Evolutionary conservation across 805 yeast genomes (phyloP).

Genomic region (Sugiyamaella smithiae): DNA sequence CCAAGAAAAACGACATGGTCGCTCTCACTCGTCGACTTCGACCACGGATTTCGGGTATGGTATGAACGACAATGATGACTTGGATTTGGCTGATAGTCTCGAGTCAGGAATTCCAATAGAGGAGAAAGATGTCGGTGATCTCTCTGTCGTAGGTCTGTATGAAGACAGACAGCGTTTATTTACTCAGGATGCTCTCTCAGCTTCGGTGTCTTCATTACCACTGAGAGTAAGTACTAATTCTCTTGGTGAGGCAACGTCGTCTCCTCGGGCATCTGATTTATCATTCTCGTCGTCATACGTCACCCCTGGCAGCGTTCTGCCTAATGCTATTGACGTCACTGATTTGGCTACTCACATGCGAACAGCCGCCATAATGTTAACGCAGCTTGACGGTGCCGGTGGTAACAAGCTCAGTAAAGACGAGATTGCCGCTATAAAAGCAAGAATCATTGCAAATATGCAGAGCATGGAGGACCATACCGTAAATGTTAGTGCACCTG

Average conservation of each 20-base stretch:
- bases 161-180: constrained; percentile 15
- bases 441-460: constrained; percentile 69
- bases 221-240: constrained; percentile 1
- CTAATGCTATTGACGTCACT: constrained; percentile 37
- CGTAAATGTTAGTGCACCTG: constrained; percentile 45
- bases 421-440: constrained; percentile 65
- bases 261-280: constrained; percentile 34
- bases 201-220: constrained; percentile 18
- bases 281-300: constrained; percentile 38
- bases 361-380: constrained; percentile 91
- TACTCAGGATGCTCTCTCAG: constrained; percentile 19
- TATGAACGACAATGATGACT: constrained; percentile 13
- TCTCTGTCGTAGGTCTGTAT: constrained; percentile 42
- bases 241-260: constrained; percentile 17
- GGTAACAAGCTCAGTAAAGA: constrained; percentile 43
- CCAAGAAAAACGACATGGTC: constrained; percentile 10
- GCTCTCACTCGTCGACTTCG: background rate
- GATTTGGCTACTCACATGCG: constrained; percentile 89
- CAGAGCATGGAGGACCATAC: constrained; percentile 66
- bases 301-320: constrained; percentile 7
- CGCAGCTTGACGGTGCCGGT: constrained; percentile 70
- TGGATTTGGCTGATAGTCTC: background rate
- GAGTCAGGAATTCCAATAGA: constrained; percentile 22
- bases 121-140: constrained; percentile 75
- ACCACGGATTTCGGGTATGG: constrained; percentile 1